Conservation (phyloP, 305 asterid species). For the Fraxinus baroniana region DNA sequence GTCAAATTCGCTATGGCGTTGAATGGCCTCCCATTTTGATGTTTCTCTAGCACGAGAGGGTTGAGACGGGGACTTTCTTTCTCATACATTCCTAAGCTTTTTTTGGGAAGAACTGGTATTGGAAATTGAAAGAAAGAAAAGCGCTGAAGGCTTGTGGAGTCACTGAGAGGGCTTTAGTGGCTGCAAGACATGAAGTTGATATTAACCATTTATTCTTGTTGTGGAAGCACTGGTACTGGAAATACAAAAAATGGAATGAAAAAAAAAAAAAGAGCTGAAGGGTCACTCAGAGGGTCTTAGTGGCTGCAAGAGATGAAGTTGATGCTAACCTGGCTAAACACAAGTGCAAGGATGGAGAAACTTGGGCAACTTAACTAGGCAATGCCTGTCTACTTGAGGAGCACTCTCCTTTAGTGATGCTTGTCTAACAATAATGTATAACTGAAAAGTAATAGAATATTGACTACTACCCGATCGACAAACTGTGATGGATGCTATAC, state of each 20-base stretch:
- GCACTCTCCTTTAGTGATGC: neutral
- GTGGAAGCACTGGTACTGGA: neutral
- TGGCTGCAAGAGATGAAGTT: neutral
- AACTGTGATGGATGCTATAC: neutral
- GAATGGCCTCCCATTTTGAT: neutral
- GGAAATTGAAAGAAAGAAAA: neutral
- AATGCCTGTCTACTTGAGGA: neutral
- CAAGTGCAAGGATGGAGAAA: neutral
- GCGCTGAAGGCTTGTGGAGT: neutral
- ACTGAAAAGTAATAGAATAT: neutral
- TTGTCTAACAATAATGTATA: neutral
- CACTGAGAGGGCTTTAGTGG: neutral
- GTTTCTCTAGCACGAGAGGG: neutral
- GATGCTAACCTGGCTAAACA: neutral
- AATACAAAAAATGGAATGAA: neutral
- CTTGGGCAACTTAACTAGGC: neutral
- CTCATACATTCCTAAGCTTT: neutral
- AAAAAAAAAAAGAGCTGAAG: neutral
- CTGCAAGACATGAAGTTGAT: neutral
- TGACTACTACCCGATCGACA: neutral
- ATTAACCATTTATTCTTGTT: neutral
- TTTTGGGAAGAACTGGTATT: neutral
- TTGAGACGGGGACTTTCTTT: neutral
- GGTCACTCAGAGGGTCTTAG: neutral
- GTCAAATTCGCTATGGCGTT: neutral